Evolutionary conservation across 192 early-diverging fungal genomes (phyloP).

Genomic region (Mortierella hygrophila): DNA sequence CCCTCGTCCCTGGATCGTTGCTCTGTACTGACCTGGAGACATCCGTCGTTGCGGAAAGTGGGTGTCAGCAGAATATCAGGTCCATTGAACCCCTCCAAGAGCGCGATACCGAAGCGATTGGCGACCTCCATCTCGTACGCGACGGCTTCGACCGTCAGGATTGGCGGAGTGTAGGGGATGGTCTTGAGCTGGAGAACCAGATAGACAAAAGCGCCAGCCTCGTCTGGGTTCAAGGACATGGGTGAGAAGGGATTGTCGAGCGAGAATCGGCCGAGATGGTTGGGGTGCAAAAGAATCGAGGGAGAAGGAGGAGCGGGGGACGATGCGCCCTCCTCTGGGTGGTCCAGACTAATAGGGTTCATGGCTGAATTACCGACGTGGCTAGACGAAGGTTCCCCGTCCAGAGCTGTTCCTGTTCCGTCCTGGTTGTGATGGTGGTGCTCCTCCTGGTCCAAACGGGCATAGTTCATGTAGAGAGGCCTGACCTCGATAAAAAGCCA

Average conservation of each 20-base stretch:
- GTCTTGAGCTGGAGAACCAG: constrained; percentile 51
- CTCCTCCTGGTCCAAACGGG: constrained; percentile 38
- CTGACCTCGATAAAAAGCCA: constrained; percentile 52
- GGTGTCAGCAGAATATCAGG: constrained; percentile 26
- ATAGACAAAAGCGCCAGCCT: constrained; percentile 52
- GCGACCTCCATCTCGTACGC: constrained; percentile 52
- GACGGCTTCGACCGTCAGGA: constrained; percentile 50
- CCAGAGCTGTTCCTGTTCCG: neutral
- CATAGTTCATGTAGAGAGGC: constrained; percentile 47
- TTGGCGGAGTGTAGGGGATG: constrained; percentile 50
- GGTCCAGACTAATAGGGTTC: constrained; percentile 51
- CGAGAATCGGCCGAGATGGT: neutral
- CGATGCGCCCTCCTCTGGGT: constrained; percentile 22
- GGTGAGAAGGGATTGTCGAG: constrained; percentile 42
- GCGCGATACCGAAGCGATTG: constrained; percentile 37
- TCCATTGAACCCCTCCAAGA: constrained; percentile 31
- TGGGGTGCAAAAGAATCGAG: constrained; percentile 8
- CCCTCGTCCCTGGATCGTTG: constrained; percentile 39
- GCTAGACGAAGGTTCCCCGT: neutral
- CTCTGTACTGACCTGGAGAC: constrained; percentile 36
- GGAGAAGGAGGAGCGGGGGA: constrained; percentile 20
- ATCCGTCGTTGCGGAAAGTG: constrained; percentile 44
- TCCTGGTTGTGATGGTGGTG: constrained; percentile 7
- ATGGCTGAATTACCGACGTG: constrained; percentile 30
- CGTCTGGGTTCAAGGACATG: constrained; percentile 45